Base-by-base conservation (phyloP, 2,329 filamentous ascomycete species). In the Aspergillus quadrilineatus region DNA sequence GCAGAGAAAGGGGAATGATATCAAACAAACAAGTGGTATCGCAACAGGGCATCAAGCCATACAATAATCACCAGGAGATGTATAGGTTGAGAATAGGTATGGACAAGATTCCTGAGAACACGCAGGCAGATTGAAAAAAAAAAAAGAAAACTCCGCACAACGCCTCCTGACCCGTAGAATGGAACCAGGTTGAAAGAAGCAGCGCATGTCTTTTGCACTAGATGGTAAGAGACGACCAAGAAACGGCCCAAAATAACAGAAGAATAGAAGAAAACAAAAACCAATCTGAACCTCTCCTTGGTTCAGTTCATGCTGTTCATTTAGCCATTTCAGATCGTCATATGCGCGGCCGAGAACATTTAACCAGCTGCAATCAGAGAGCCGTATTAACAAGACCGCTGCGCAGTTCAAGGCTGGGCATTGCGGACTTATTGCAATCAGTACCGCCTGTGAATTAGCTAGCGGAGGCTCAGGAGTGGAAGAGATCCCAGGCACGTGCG, bases 401-500 rank as follows among this genome's bases (percentile, higher is more conserved):
- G 47, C 29, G 49, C 26, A 51, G 12, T 14, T 17, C 4, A 22
- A 15, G 9, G 37, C n/a, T 45, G 43, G 29, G 34, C 17, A 45
- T 43, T 17, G 26, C 22, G 17, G 39, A 12, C 37, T 2, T 28
- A 28, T 26, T 17, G 30, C 29, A 37, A 14, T 15, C 29, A 26
- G 22, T 30, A 30, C 34, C 32, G 47, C 9, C 22, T 26, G 37
- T 29, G 9, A 22, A 22, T 6, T 5, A 44, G 29, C 14, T 10
- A 36, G 36, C 30, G 6, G 22, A 12, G 4, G 10, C 53, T 84
- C 77, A 97, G 60, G 92, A 96, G 79, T 97, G 94, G 75, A 97
- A 96, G 29, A 99, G 76, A 77, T 99, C 94, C 94, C 94, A 99
- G 7, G 94, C 94, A 68, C 90, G 82, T 64, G 90, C 86, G 72